Evolutionary conservation across 78 protist species (phyloP), one percentile per base, ranked within the genome.

Genomic region (Pigoraptor vietnamica): DNA sequence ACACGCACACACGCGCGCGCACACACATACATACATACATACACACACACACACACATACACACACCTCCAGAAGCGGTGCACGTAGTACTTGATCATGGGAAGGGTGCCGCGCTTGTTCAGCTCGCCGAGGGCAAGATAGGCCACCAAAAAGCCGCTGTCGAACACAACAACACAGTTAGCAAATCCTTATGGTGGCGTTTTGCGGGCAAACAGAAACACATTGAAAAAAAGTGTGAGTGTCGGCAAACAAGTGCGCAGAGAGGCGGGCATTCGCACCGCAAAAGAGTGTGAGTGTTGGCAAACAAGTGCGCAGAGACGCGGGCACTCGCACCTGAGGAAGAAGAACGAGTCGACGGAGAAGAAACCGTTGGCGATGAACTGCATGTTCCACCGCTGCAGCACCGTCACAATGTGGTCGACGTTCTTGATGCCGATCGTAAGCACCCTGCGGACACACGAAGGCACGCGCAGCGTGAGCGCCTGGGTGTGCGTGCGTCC

Each of bases 341-440:
- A 79, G 84, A 79, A 79, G 84, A 79, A 79, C n/a, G 84, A 79
- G 84, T 79, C 84, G 84, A 79, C 84, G 32, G 84, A 25, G 84
- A 79, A 79, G n/a, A 79, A 79, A 2, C 84, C 84, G 84, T 79
- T 79, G 23, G 84, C 84, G 32, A 79, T 79, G n/a, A 79, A 25
- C 84, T 79, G 84, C 9, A 79, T 25, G 84, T 14, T 79, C 34
- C 34, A 25, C 10, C 84, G 84, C 10, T 25, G 1, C 9, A 25
- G 32, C 84, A 79, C 1, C 9, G 1, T 25, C 32, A 2, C 21
- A 19, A 79, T 2, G 23, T 14, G 32, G 84, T 25, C 1, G 10
- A 19, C 32, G 84, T 79, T 79, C 32, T 79, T 14, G 84, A 79
- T 21, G 84, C 84, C 84, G 10, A 25, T 1, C 34, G 21, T 2